Percentiles rank a stretch among this genome's conserved stretches.
phyloP scores from a whole-genome alignment of 2,329 filamentous ascomycete genomes.

The Trichoderma sp. region DNA sequence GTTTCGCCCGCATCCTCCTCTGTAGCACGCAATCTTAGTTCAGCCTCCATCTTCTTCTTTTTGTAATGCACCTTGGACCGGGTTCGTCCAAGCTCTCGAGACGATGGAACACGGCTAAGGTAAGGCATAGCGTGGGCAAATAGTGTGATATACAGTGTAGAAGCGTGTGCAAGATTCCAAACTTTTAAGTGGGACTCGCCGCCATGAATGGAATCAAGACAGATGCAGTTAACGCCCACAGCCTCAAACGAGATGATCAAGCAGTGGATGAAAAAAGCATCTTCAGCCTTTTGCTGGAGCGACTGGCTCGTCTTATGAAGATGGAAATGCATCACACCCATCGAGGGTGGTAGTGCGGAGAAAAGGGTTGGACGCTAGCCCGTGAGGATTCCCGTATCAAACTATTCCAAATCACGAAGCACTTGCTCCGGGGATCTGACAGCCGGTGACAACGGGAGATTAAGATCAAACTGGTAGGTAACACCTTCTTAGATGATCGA shows the following conservation, averaged over 20 bases:
- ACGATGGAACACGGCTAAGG: slow-evolving; percentile 5
- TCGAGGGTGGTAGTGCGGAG: neutral
- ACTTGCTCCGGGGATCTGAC: neutral
- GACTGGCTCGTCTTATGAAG: slow-evolving; percentile 5
- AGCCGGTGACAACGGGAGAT: neutral
- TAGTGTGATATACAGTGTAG: neutral
- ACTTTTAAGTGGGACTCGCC: slow-evolving; percentile 14
- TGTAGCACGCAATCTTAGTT: neutral
- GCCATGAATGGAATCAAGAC: slow-evolving; percentile 9
- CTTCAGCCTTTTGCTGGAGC: neutral
- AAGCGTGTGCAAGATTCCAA: slow-evolving; percentile 7
- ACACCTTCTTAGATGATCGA: neutral
- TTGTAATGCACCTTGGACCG: neutral
- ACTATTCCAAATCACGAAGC: slow-evolving; percentile 18
- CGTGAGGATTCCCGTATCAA: neutral
- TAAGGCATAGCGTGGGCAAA: slow-evolving; percentile 10
- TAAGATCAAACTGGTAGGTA: neutral
- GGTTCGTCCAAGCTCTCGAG: neutral
- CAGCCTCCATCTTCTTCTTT: slow-evolving; percentile 19
- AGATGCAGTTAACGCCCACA: neutral
- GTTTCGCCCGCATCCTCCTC: neutral
- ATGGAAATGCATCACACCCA: neutral
- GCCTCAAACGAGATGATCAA: neutral
- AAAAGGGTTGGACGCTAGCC: neutral
- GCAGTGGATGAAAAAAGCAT: neutral